Evolutionary conservation across 73 alveolate species (phyloP).

Genomic region (Symbiodinium pilosum): DNA sequence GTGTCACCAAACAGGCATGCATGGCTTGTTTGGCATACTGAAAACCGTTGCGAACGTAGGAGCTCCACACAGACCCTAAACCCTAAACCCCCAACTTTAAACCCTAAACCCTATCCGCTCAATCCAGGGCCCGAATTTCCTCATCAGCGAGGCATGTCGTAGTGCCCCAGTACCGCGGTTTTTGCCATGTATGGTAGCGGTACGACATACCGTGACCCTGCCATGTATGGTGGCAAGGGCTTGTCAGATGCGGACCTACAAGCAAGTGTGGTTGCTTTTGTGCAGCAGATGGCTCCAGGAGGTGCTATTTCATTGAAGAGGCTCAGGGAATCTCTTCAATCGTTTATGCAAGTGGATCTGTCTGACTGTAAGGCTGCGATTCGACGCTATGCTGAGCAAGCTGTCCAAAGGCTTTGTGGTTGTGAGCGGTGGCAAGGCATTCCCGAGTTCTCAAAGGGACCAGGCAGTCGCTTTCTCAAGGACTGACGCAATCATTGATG

Average conservation of each 20-base stretch:
- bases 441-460: too few relatives aligned
- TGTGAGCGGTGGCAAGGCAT: too few relatives aligned
- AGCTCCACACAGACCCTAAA: too few relatives aligned
- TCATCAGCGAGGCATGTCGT: not conserved
- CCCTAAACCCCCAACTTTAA: too few relatives aligned
- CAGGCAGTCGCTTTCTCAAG: not conserved
- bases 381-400: not conserved
- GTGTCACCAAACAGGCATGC: too few relatives aligned
- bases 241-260: not conserved
- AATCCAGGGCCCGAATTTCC: not conserved
- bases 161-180: not conserved
- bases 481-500: not conserved
- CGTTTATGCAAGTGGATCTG: not conserved
- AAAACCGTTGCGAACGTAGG: too few relatives aligned
- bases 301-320: not conserved
- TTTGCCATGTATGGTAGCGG: not conserved
- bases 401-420: not conserved
- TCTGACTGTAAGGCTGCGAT: not conserved
- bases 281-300: not conserved
- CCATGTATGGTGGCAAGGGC: not conserved
- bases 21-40: too few relatives aligned
- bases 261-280: not conserved
- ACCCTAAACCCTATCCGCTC: not conserved
- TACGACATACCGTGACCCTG: not conserved
- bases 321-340: not conserved